A percentile compares a stretch with the other conserved stretches of the same genome.
Conservation (phyloP, 2,329 filamentous ascomycete genomes). For the Sporothrix pallida region DNA sequence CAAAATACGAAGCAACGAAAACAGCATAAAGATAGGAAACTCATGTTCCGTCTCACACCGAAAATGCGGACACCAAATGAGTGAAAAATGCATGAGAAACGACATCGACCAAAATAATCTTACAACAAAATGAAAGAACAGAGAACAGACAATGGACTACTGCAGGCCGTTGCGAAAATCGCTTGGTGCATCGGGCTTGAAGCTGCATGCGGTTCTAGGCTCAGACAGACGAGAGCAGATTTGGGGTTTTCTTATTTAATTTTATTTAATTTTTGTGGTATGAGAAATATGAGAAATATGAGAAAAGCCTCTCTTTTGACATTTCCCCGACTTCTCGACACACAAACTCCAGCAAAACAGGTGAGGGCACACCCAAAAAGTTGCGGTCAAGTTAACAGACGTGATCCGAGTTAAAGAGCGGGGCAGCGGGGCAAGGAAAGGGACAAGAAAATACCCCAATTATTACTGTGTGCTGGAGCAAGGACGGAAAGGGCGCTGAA, state of each 20-base stretch:
- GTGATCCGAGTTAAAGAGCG: slow-evolving; percentile 9
- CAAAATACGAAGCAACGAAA: slow-evolving; percentile 1
- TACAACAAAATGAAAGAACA: neutral
- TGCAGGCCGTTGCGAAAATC: neutral
- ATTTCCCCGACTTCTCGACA: slow-evolving; percentile 29
- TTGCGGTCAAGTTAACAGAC: slow-evolving; percentile 30
- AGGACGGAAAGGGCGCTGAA: neutral
- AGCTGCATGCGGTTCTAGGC: neutral
- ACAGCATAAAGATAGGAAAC: neutral
- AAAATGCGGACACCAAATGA: slow-evolving; percentile 11
- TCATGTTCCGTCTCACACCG: neutral
- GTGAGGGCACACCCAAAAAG: slow-evolving; percentile 2
- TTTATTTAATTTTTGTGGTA: too few species aligned
- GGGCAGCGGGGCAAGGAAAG: slow-evolving; percentile 9
- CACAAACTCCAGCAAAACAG: slow-evolving; percentile 16
- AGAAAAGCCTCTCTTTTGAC: too few species aligned
- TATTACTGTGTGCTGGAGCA: neutral
- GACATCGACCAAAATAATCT: neutral
- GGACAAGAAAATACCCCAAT: neutral
- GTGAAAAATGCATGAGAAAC: neutral
- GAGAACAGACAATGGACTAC: neutral
- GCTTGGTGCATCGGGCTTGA: neutral
- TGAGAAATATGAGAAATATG: too few species aligned
- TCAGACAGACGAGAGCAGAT: neutral
- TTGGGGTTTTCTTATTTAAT: neutral